A percentile compares a stretch with the other conserved stretches of the same genome.
These are phyloP conservation scores for Fusarium tuaranense DNA, from an alignment of 2,329 filamentous ascomycete genomes.

Conservation along the genomic window DNA sequence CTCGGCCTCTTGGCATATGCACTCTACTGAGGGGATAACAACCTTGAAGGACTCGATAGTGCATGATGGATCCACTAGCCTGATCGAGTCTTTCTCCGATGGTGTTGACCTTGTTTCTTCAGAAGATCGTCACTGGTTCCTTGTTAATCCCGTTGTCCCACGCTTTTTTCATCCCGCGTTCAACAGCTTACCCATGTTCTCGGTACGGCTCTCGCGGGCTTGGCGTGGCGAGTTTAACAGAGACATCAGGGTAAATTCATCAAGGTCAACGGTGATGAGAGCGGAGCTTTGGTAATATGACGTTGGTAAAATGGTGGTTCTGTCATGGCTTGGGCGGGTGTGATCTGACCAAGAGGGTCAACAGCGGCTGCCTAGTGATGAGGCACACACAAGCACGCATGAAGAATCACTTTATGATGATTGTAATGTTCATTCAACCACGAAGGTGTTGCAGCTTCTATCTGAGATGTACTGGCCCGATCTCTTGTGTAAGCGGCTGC, in stretches of 20 bases:
- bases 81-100: background rate
- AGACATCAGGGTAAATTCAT: constrained; percentile 3
- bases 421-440: no score
- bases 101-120: background rate
- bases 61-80: background rate
- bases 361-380: background rate
- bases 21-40: background rate
- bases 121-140: background rate
- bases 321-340: no score
- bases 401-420: no score
- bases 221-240: background rate
- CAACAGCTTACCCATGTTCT: background rate
- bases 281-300: background rate
- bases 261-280: background rate
- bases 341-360: background rate
- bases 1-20: constrained; percentile 1
- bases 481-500: background rate
- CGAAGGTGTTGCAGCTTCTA: background rate
- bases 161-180: background rate
- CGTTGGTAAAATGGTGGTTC: background rate
- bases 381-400: no score
- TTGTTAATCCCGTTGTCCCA: background rate
- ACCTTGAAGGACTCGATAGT: constrained; percentile 11
- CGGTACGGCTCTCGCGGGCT: background rate
- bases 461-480: no score